Percentiles rank a stretch among this genome's conserved stretches.
Conservation (phyloP, 345 rosid species). For the Salix purpurea region DNA sequence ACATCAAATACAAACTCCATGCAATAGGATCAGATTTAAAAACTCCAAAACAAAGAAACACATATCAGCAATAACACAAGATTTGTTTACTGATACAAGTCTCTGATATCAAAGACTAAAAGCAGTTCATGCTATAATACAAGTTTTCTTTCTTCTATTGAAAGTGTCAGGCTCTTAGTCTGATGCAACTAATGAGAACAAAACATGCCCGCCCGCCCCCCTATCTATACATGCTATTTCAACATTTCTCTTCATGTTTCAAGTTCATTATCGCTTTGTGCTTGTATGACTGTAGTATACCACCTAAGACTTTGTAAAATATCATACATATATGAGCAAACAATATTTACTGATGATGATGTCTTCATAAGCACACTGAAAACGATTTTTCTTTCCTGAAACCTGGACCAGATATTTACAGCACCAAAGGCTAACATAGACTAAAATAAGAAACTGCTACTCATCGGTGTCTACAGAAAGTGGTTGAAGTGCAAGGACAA, state of each 20-base stretch:
- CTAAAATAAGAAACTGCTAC: neutral
- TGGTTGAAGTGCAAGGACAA: neutral
- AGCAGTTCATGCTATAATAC: neutral
- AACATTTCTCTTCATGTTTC: neutral
- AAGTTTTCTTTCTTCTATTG: neutral
- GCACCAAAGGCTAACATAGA: neutral
- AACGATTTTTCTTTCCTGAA: too few relatives aligned
- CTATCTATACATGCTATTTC: neutral
- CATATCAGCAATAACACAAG: neutral
- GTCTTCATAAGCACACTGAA: too few relatives aligned
- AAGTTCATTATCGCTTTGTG: neutral
- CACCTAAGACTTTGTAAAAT: neutral
- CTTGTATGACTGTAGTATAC: neutral
- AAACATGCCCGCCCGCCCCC: neutral
- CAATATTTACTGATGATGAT: too few relatives aligned
- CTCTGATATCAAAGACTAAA: neutral
- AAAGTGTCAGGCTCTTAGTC: neutral
- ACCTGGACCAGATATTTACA: neutral
- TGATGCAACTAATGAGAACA: neutral
- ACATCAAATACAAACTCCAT: neutral
- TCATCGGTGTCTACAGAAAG: neutral
- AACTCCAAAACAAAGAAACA: neutral
- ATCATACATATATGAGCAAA: too few relatives aligned
- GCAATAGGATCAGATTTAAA: neutral
- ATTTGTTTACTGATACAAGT: neutral